phyloP scores from a whole-genome alignment of 345 rosid genomes.

The Nasturtium officinale region DNA sequence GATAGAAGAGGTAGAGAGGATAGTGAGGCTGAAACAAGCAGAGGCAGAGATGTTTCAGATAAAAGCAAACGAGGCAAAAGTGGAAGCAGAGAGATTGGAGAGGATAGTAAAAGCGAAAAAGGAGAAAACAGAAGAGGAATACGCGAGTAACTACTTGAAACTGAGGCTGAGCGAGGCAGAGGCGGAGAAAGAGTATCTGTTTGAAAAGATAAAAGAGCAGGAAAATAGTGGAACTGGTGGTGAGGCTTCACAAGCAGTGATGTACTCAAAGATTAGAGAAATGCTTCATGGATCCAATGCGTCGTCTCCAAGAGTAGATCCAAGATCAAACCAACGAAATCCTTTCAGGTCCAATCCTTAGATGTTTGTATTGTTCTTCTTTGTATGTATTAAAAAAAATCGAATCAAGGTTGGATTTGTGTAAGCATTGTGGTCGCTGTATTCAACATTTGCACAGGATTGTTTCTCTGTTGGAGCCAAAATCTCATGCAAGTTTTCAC shows the following conservation, averaged over 20 bases:
- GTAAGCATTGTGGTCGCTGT: conserved; percentile 28
- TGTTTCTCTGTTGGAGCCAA: conserved; percentile 7
- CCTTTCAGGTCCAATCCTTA: conserved; percentile 60
- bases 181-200: conserved; percentile 93
- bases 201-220: conserved; percentile 89
- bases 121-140: conserved; percentile 94
- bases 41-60: conserved; percentile 99
- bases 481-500: neutral
- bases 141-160: conserved; percentile 80
- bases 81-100: conserved; percentile 87
- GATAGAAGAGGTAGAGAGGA: conserved; percentile 89
- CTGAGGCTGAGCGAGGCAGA: conserved; percentile 93
- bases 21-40: conserved; percentile 90
- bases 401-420: conserved; percentile 23
- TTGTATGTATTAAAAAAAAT: conserved; percentile 22
- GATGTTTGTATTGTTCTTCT: conserved; percentile 17
- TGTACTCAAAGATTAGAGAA: conserved; percentile 68
- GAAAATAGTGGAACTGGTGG: conserved; percentile 76
- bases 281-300: conserved; percentile 59
- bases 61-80: conserved; percentile 90
- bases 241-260: conserved; percentile 69
- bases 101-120: conserved; percentile 86
- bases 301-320: conserved; percentile 53
- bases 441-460: conserved; percentile 21
- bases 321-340: conserved; percentile 56